These are phyloP conservation scores for Ophiostoma australiae DNA, from an alignment of 2,329 filamentous ascomycete genomes.

Conservation along the genomic window DNA sequence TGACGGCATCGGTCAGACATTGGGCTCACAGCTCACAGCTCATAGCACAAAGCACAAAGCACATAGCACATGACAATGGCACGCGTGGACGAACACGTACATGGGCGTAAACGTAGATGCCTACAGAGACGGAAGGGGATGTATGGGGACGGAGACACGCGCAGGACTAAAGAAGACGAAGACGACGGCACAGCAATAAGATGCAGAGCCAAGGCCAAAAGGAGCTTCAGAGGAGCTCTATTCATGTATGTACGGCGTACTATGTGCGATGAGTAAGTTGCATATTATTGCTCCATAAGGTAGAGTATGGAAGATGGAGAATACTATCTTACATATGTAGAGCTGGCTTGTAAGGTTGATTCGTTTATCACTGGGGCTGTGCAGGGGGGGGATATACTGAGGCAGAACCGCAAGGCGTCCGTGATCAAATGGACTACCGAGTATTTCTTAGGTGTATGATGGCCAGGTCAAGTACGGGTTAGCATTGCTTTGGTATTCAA, in stretches of 20 bases:
- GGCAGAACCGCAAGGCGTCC: background rate
- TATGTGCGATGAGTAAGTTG: no score
- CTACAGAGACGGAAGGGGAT: background rate
- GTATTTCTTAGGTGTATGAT: background rate
- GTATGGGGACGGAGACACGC: background rate
- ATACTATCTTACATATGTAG: background rate
- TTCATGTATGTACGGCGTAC: no score
- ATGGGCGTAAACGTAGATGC: background rate
- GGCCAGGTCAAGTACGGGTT: background rate
- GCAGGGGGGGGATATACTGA: background rate
- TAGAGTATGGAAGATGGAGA: background rate
- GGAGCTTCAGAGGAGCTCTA: background rate
- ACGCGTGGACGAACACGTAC: background rate
- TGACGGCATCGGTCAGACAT: background rate
- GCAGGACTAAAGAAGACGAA: background rate
- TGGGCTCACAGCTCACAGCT: background rate
- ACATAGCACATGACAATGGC: background rate
- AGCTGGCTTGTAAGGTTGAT: background rate
- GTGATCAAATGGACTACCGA: background rate
- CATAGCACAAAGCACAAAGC: no score
- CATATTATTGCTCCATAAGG: no score
- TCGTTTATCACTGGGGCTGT: background rate
- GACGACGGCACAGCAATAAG: background rate
- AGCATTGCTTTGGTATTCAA: background rate
- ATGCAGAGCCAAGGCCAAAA: background rate